These are phyloP conservation scores for Sanguinoderma infundibulare DNA, from an alignment of 1,284 basidiomycete species.

Conservation along the genomic window DNA sequence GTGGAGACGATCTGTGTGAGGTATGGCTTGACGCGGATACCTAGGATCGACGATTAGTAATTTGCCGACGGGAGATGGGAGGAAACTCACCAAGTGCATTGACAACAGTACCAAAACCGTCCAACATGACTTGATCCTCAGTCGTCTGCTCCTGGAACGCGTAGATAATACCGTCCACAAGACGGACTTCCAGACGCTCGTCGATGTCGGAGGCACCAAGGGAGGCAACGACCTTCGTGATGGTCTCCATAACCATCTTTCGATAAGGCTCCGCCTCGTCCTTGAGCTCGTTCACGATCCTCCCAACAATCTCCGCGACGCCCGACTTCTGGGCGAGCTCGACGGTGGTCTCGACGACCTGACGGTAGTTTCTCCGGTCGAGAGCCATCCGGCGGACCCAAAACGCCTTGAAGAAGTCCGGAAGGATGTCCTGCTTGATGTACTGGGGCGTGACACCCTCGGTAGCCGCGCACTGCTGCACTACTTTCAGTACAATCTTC, in stretches of 20 bases:
- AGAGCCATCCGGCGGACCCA: conserved; percentile 99
- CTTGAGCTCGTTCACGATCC: conserved; percentile 96
- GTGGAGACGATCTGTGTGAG: conserved; percentile 99
- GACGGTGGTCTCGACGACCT: conserved; percentile 98
- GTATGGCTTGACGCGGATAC: conserved; percentile 98
- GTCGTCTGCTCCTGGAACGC: conserved; percentile 99
- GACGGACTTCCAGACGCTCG: conserved; percentile 90
- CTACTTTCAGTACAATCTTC: conserved; percentile 98
- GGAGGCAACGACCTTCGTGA: conserved; percentile 93
- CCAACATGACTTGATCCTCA: conserved; percentile 98
- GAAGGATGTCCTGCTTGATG: conserved; percentile 96
- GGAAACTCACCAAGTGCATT: conserved; percentile 74
- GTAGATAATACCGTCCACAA: conserved; percentile 99
- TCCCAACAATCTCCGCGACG: conserved; percentile 93
- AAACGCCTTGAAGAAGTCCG: conserved; percentile 99
- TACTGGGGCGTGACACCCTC: conserved; percentile 95
- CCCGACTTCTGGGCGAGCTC: conserved; percentile 97
- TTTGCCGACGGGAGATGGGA: background rate
- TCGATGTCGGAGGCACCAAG: conserved; percentile 97
- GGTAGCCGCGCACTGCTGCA: conserved; percentile 98
- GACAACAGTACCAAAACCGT: conserved; percentile 97
- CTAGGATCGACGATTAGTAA: conserved; percentile 36
- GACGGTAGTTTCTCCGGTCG: conserved; percentile 94
- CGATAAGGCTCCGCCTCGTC: conserved; percentile 96
- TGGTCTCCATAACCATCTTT: conserved; percentile 99